Conservation (phyloP, 2,329 filamentous ascomycete genomes). For the Rhynchosporium agropyri region DNA sequence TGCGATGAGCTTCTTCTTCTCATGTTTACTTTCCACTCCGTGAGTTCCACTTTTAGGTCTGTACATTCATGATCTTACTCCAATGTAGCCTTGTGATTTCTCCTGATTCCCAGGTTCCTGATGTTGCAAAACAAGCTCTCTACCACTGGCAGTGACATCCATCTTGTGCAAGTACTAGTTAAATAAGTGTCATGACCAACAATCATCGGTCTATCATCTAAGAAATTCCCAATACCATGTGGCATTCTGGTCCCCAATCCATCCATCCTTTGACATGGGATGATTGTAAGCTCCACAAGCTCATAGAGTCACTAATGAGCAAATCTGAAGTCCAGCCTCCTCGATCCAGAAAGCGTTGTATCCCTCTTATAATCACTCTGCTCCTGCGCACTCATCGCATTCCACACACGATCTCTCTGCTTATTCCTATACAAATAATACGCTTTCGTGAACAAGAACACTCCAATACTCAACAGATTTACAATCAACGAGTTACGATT, state of each 20-base stretch:
- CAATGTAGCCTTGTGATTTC: too few species aligned
- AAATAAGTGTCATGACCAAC: too few species aligned
- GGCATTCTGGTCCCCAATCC: background rate
- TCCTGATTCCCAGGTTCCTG: too few species aligned
- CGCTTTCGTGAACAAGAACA: slow-evolving; percentile 53
- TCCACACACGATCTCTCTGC: slow-evolving; percentile 47
- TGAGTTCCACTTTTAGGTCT: too few species aligned
- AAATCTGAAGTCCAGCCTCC: slow-evolving; percentile 46
- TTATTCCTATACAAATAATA: slow-evolving; percentile 53
- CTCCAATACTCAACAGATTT: slow-evolving; percentile 48
- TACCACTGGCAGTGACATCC: too few species aligned
- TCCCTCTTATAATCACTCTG: slow-evolving; percentile 42
- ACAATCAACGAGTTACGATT: slow-evolving; percentile 60
- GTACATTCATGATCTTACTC: too few species aligned
- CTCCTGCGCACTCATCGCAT: slow-evolving; percentile 49
- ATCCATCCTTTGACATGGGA: background rate
- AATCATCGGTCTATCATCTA: too few species aligned
- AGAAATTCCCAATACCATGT: too few species aligned
- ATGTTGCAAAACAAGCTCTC: too few species aligned
- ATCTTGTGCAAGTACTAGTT: too few species aligned
- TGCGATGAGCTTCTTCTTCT: background rate
- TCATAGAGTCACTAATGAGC: slow-evolving; percentile 35
- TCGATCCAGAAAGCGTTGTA: slow-evolving; percentile 45
- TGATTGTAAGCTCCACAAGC: background rate
- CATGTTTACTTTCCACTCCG: too few species aligned